phyloP scores from a whole-genome alignment of 2,329 filamentous ascomycete genomes.

The Ophiostoma sp. region DNA sequence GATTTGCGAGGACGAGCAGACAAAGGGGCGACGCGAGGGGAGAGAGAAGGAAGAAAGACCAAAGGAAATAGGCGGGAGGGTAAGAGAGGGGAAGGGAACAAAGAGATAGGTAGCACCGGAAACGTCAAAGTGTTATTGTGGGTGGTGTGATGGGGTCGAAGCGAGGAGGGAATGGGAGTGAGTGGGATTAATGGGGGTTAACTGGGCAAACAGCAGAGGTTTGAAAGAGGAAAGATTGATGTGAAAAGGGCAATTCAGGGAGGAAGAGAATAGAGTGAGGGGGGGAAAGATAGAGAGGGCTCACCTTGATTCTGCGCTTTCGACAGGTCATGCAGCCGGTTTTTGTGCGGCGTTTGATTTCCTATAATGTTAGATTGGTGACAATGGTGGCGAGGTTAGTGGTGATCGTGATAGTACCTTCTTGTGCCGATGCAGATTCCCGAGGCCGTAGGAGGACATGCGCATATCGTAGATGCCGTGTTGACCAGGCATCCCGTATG shows the following conservation, averaged over 20 bases:
- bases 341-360: conserved; percentile 59
- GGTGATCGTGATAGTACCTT: conserved; percentile 43
- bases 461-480: conserved; percentile 29
- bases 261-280: background rate
- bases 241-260: background rate
- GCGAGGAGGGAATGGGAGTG: background rate
- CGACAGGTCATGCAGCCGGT: conserved; percentile 59
- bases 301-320: conserved; percentile 57
- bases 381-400: background rate
- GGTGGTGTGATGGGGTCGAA: conserved; percentile 5
- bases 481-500: conserved; percentile 43
- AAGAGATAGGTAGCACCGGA: background rate
- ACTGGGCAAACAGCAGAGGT: background rate
- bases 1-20: background rate
- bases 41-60: background rate
- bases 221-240: background rate
- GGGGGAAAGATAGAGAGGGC: background rate
- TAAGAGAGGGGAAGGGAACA: background rate
- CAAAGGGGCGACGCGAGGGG: background rate
- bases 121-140: background rate
- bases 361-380: conserved; percentile 37
- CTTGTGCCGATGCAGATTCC: conserved; percentile 41
- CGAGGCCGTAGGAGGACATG: conserved; percentile 20
- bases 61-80: background rate
- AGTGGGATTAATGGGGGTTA: background rate